Base-by-base conservation (phyloP, 768 basidiomycete species). In the Boletus patriciae region DNA sequence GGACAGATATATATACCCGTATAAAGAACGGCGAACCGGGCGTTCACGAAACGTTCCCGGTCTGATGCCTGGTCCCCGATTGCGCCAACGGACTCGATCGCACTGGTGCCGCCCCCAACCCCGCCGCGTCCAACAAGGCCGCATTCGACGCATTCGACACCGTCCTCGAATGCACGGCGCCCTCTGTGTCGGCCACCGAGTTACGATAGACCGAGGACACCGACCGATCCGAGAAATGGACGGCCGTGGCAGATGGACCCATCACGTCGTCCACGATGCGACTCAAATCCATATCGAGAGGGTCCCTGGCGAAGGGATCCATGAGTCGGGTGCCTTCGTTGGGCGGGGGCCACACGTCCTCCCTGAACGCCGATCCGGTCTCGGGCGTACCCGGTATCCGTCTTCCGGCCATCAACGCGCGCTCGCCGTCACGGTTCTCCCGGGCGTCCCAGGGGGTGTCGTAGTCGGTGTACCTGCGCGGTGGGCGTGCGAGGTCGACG, bases 221-320 rank as follows among this genome's bases (percentile, higher is more conserved):
- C 10, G 70, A 70, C 23, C 50, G 57, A 21, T 61, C 56, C 18
- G 70, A 66, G 21, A 51, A 72, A 51, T 70, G 70, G 0, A 1
- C 52, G 0, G 49, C 57, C 2, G 52, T 4, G 0, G 46, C 0
- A 0, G 69, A 44, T 4, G 77, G 75, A 3, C 80, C 80, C 80
- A 82, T 82, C 1, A 82, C 75, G 46, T 80, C 75, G 52, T 79
- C 74, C 10, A 81, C 76, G 46, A 82, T 80, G 10, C 61, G 69
- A n/a, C 68, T 51, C 10, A 80, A 63, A 50, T 77, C 76, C 34
- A 79, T 55, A 27, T 77, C 72, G 25, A 4, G 25, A 25, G 2
- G 2, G 25, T 50, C 55, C 33, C 41, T 31, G 2, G 50, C 25
- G 29, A 67, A 25, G 0, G 66, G 55, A 13, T 71, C 66, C 41